phyloP scores from a whole-genome alignment of 2,329 filamentous ascomycete species.

The Aciculosporium take region DNA sequence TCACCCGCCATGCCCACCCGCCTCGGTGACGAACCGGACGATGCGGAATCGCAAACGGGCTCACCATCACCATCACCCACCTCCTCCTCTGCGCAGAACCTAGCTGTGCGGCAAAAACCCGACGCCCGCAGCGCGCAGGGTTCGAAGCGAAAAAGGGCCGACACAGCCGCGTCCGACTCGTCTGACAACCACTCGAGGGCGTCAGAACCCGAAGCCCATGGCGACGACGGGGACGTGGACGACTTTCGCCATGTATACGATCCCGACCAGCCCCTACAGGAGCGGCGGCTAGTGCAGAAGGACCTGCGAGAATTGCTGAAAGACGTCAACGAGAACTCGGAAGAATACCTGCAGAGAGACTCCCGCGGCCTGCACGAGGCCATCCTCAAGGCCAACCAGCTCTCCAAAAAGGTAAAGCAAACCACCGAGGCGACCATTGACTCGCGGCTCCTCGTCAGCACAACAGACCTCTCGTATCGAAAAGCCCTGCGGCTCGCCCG shows the following conservation, averaged over 20 bases:
- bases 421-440: constrained; percentile 85
- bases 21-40: constrained; percentile 8
- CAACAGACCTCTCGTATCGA: constrained; percentile 67
- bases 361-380: constrained; percentile 52
- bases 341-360: constrained; percentile 54
- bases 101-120: constrained; percentile 15
- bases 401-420: constrained; percentile 61
- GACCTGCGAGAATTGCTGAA: constrained; percentile 54
- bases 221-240: constrained; percentile 7
- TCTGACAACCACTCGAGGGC: constrained; percentile 11
- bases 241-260: constrained; percentile 46
- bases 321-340: constrained; percentile 49
- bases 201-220: constrained; percentile 7
- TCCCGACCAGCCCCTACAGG: constrained; percentile 64
- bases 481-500: constrained; percentile 62
- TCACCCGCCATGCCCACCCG: constrained; percentile 13
- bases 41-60: constrained; percentile 8
- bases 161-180: constrained; percentile 11
- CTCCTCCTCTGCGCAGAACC: constrained; percentile 10
- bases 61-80: constrained; percentile 10
- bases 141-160: constrained; percentile 20
- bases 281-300: constrained; percentile 57
- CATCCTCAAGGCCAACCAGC: constrained; percentile 49
- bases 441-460: constrained; percentile 67
- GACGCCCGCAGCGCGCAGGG: constrained; percentile 11